phyloP scores from a whole-genome alignment of 192 early-diverging fungal species.

The Glomus cerebriforme region DNA sequence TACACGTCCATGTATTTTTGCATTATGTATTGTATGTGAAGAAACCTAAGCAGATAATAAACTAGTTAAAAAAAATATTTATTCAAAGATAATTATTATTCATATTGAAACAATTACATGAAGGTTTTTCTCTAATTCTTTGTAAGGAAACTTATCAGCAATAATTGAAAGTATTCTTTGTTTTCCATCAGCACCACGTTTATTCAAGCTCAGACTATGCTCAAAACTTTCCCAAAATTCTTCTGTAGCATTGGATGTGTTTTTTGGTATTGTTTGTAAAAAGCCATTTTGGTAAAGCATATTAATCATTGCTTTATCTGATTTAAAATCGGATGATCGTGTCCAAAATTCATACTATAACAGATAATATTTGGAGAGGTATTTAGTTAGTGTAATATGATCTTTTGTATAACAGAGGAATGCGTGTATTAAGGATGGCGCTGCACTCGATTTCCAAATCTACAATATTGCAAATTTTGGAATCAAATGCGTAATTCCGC shows the following conservation, averaged over 20 bases:
- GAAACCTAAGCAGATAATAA: neutral
- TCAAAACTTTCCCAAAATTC: neutral
- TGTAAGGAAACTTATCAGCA: neutral
- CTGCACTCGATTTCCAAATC: no score
- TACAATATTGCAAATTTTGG: no score
- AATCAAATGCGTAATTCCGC: no score
- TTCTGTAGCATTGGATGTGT: neutral
- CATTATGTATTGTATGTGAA: neutral
- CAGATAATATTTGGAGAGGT: neutral
- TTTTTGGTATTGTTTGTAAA: neutral
- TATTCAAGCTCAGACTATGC: neutral
- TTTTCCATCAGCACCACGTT: neutral
- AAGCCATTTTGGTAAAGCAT: neutral
- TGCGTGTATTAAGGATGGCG: no score
- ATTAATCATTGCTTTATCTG: neutral
- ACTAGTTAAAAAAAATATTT: neutral
- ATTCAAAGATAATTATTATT: neutral
- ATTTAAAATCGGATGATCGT: neutral
- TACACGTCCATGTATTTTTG: neutral
- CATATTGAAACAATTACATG: neutral
- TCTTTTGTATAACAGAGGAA: neutral
- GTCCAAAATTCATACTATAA: conserved; percentile 1
- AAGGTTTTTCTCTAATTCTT: neutral
- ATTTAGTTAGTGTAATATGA: neutral
- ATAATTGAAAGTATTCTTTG: neutral